A percentile compares a stretch with the other conserved stretches of the same genome.
These are phyloP conservation scores for Amauroascus verrucosus DNA, from an alignment of 2,329 filamentous ascomycete genomes.

Conservation along the genomic window DNA sequence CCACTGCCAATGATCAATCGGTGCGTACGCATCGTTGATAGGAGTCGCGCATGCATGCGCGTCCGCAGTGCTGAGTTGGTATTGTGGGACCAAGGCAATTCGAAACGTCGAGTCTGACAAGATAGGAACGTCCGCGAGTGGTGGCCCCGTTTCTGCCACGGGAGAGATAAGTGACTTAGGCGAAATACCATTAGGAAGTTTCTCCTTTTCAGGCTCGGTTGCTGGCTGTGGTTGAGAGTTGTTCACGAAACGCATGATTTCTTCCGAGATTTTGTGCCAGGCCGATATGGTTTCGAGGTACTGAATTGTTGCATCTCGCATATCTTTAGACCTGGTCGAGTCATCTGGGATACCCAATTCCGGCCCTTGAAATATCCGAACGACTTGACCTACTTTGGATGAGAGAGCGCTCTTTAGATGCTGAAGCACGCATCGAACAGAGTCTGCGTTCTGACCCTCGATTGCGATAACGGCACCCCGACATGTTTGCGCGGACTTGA, in stretches of 20 bases:
- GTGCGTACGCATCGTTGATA: slow-evolving; percentile 65
- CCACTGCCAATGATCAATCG: slow-evolving; percentile 95
- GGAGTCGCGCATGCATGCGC: slow-evolving; percentile 62
- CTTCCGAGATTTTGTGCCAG: slow-evolving; percentile 66
- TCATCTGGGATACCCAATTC: slow-evolving; percentile 19
- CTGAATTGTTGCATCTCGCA: slow-evolving; percentile 39
- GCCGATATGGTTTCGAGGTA: slow-evolving; percentile 58
- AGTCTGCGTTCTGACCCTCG: slow-evolving; percentile 59
- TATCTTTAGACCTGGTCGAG: slow-evolving; percentile 23
- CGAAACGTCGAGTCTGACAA: slow-evolving; percentile 39
- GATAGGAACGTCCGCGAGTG: slow-evolving; percentile 7
- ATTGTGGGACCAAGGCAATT: slow-evolving; percentile 66
- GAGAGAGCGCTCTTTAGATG: slow-evolving; percentile 49
- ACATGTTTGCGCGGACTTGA: slow-evolving; percentile 26
- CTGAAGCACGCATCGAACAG: slow-evolving; percentile 55
- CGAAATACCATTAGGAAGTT: slow-evolving; percentile 21
- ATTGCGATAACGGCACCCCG: slow-evolving; percentile 76
- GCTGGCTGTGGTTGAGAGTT: slow-evolving; percentile 17
- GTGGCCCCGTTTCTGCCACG: slow-evolving; percentile 11
- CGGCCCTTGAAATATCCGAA: slow-evolving; percentile 42
- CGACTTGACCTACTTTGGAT: slow-evolving; percentile 43
- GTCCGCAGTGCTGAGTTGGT: slow-evolving; percentile 70
- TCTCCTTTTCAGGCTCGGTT: slow-evolving; percentile 18
- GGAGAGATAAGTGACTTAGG: slow-evolving; percentile 28
- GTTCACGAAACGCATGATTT: slow-evolving; percentile 54